Percentiles rank a stretch among this genome's conserved stretches.
phyloP scores from a whole-genome alignment of 495 filamentous ascomycete species.

The Neurospora sp. region DNA sequence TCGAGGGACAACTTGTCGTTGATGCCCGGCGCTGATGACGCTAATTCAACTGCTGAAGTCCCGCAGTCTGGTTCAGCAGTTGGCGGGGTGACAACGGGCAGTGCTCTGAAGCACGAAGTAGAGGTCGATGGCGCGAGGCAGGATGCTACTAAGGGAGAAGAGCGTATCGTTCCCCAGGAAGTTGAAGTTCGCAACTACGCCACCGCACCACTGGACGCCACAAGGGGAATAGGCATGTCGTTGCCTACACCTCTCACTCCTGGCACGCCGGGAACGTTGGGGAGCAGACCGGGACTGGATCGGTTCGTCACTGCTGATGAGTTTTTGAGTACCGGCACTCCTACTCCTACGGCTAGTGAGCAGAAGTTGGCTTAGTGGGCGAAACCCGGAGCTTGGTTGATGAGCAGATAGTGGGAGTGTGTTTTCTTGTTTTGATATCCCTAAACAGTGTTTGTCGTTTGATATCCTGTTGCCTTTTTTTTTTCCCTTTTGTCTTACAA shows the following conservation, averaged over 20 bases:
- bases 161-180: background rate
- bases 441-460: too few relatives aligned
- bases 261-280: background rate
- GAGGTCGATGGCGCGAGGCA: background rate
- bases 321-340: slow-evolving; percentile 6
- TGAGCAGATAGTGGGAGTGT: too few relatives aligned
- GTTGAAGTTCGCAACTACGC: background rate
- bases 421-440: too few relatives aligned
- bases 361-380: background rate
- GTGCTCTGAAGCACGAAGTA: background rate
- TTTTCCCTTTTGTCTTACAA: too few relatives aligned
- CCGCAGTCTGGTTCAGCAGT: background rate
- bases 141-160: background rate
- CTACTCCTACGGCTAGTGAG: background rate
- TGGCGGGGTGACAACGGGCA: background rate
- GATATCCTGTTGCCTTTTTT: too few relatives aligned
- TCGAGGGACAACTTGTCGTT: background rate
- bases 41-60: background rate
- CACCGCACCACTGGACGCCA: background rate
- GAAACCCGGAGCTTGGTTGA: too few relatives aligned
- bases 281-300: slow-evolving; percentile 26
- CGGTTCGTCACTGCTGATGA: slow-evolving; percentile 34
- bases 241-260: slow-evolving; percentile 6
- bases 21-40: slow-evolving; percentile 13
- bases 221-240: background rate